Evolutionary conservation across 2,329 filamentous ascomycete species (phyloP).

Genomic region (Diaporthe humulicola): DNA sequence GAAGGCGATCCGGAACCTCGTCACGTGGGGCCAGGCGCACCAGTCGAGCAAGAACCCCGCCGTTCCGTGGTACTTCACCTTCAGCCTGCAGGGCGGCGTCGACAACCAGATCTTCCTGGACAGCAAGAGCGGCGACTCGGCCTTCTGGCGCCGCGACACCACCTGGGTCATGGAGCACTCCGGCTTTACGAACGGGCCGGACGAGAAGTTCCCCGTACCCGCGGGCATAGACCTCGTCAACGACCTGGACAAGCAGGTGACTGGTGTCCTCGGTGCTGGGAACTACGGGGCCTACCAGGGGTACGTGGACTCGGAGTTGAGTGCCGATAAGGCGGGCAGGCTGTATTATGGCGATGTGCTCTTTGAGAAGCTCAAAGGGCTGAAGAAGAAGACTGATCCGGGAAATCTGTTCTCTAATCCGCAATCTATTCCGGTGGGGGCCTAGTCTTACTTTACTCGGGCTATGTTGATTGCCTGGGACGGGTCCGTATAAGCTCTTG

Average conservation of each 20-base stretch:
- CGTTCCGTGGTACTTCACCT: slow-evolving; percentile 47
- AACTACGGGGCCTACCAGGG: slow-evolving; percentile 47
- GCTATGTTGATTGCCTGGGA: background rate
- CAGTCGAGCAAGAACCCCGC: slow-evolving; percentile 30
- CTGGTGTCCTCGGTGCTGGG: slow-evolving; percentile 39
- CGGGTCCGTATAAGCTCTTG: too few relatives aligned
- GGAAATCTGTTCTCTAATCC: slow-evolving; percentile 45
- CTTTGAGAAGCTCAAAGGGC: slow-evolving; percentile 46
- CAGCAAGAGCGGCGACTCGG: slow-evolving; percentile 40
- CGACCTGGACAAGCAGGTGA: slow-evolving; percentile 43
- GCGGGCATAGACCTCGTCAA: slow-evolving; percentile 43
- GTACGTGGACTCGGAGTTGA: slow-evolving; percentile 48
- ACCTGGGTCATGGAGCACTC: slow-evolving; percentile 48
- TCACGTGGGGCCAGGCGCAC: slow-evolving; percentile 42
- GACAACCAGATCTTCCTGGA: slow-evolving; percentile 44
- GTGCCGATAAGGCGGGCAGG: slow-evolving; percentile 43
- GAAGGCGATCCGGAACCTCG: slow-evolving; percentile 45
- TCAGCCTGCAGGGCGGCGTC: slow-evolving; percentile 48
- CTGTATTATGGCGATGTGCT: slow-evolving; percentile 47
- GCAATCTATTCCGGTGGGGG: slow-evolving; percentile 44
- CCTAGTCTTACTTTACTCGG: background rate
- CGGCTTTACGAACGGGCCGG: slow-evolving; percentile 14
- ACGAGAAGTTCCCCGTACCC: slow-evolving; percentile 34
- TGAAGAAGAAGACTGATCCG: slow-evolving; percentile 53
- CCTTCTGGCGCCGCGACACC: slow-evolving; percentile 46